Evolutionary conservation across 202 grass and related monocot genomes (phyloP).

Genomic region (Eragrostis tef): DNA sequence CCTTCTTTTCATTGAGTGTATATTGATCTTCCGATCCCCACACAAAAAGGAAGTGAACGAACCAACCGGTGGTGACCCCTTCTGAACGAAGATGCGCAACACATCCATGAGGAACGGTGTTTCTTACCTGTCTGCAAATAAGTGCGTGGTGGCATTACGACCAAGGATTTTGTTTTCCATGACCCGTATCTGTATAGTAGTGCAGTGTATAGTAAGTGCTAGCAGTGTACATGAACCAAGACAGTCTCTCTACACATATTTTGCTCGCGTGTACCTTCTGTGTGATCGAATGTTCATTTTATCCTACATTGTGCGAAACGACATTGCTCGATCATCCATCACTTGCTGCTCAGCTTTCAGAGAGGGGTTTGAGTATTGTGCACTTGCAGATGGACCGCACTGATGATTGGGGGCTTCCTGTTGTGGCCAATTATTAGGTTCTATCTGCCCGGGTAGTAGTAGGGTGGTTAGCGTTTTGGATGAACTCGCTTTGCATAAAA

Average conservation of each 20-base stretch:
- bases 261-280: constrained; percentile 20
- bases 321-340: not conserved
- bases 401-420: constrained; percentile 4
- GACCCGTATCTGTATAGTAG: constrained; percentile 50
- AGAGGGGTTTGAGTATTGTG: not conserved
- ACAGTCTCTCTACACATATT: constrained; percentile 9
- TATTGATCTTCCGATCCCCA: constrained; percentile 48
- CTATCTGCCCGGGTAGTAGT: too few species aligned
- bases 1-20: constrained; percentile 52
- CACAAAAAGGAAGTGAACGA: constrained; percentile 33
- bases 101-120: constrained; percentile 24
- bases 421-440: constrained; percentile 46
- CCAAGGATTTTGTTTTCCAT: constrained; percentile 35
- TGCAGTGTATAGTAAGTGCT: constrained; percentile 20
- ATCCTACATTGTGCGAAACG: constrained; percentile 33
- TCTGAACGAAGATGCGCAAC: constrained; percentile 5
- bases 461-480: constrained; percentile 48
- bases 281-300: not conserved
- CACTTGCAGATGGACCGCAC: constrained; percentile 32
- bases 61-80: too few species aligned
- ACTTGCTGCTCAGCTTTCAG: not conserved
- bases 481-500: constrained; percentile 8
- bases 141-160: constrained; percentile 39
- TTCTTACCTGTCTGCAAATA: constrained; percentile 47
- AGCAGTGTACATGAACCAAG: constrained; percentile 46